Conservation (phyloP, 805 yeast species). For the Blastobotrys muscicola region DNA sequence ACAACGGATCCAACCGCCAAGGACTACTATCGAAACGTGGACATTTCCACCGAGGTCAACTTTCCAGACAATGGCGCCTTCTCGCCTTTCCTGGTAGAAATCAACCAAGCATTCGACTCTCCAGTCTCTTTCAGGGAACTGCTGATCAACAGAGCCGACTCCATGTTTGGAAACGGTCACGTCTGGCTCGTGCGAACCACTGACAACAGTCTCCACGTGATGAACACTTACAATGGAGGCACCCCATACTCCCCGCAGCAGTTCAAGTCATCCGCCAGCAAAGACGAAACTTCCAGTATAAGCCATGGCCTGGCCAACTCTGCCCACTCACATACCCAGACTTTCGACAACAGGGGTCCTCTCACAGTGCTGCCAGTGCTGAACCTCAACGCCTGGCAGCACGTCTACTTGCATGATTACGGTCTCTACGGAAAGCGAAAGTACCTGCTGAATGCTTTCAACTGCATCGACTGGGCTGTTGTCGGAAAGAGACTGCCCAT, state of each 20-base stretch:
- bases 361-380: constrained; percentile 44
- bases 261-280: constrained; percentile 1
- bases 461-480: constrained; percentile 71
- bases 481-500: constrained; percentile 12
- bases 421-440: constrained; percentile 67
- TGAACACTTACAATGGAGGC: constrained; percentile 92
- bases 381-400: constrained; percentile 77
- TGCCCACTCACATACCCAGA: no score
- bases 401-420: constrained; percentile 72
- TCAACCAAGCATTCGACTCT: constrained; percentile 57
- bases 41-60: constrained; percentile 15
- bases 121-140: constrained; percentile 67
- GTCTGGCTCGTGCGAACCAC: constrained; percentile 66
- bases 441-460: constrained; percentile 66
- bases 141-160: constrained; percentile 57
- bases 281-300: background rate
- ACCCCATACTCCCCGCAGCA: constrained; percentile 45
- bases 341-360: no score
- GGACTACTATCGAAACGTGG: constrained; percentile 12
- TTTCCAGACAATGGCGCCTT: constrained; percentile 11
- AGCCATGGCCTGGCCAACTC: background rate
- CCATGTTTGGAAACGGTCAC: constrained; percentile 84
- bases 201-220: constrained; percentile 47
- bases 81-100: constrained; percentile 8
- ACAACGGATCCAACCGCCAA: constrained; percentile 10